These are phyloP conservation scores for Cinnamomum chago DNA, from an alignment of 164 flowering plant genomes.

Conservation along the genomic window DNA sequence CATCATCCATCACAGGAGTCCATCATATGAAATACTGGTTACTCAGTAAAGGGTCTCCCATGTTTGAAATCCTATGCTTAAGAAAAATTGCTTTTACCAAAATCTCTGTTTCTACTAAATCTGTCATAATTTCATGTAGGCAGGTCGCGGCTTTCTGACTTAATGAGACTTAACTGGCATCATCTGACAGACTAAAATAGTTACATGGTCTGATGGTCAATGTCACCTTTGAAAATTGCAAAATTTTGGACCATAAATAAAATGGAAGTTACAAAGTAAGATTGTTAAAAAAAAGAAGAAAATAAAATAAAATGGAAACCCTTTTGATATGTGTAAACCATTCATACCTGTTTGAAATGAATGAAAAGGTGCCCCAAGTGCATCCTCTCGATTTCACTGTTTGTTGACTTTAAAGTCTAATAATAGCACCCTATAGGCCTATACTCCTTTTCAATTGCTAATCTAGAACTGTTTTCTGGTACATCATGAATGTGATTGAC, in stretches of 20 bases:
- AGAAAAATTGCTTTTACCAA: background rate
- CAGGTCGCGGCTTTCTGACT: background rate
- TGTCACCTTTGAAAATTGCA: background rate
- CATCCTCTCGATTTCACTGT: too few species aligned
- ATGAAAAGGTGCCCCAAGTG: too few species aligned
- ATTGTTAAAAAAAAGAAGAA: too few species aligned
- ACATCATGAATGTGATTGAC: background rate
- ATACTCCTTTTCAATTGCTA: background rate
- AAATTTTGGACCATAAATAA: too few species aligned
- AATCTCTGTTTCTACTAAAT: background rate
- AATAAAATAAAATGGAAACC: too few species aligned
- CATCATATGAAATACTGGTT: too few species aligned
- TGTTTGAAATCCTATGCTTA: background rate
- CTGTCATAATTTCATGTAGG: background rate
- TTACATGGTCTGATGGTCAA: too few species aligned
- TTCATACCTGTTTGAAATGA: too few species aligned
- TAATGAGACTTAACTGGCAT: background rate
- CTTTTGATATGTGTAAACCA: too few species aligned
- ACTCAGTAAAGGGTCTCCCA: background rate
- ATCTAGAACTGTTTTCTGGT: background rate
- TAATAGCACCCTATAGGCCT: background rate
- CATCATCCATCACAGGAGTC: too few species aligned
- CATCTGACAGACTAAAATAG: background rate
- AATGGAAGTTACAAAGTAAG: too few species aligned
- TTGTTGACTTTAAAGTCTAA: too few species aligned